Conservation (phyloP, 129 eudicot species). For the Arctium minus region DNA sequence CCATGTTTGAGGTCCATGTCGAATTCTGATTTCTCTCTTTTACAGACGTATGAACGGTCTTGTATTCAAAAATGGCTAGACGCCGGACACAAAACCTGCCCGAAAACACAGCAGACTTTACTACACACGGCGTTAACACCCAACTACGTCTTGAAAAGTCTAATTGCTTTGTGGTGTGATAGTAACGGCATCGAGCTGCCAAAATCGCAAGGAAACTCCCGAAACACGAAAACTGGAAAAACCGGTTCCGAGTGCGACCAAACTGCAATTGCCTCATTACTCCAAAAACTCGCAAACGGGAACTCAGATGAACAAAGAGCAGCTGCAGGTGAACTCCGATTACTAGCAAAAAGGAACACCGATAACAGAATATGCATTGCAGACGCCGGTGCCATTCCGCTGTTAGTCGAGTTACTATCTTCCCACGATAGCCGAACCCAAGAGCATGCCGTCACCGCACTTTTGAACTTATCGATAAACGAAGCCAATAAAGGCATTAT, state of each 20-base stretch:
- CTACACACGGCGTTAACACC: slow-evolving; percentile 71
- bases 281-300: slow-evolving; percentile 64
- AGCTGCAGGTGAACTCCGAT: slow-evolving; percentile 87
- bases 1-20: background rate
- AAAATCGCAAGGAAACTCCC: slow-evolving; percentile 4
- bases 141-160: slow-evolving; percentile 76
- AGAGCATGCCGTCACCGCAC: slow-evolving; percentile 93
- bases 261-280: slow-evolving; percentile 48
- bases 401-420: slow-evolving; percentile 65
- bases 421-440: slow-evolving; percentile 72
- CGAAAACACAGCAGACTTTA: slow-evolving; percentile 77
- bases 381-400: slow-evolving; percentile 84
- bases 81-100: slow-evolving; percentile 88
- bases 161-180: slow-evolving; percentile 86
- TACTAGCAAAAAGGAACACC: slow-evolving; percentile 82
- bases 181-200: slow-evolving; percentile 84
- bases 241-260: slow-evolving; percentile 69
- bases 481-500: slow-evolving; percentile 78
- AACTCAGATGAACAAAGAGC: slow-evolving; percentile 80
- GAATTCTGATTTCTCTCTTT: background rate
- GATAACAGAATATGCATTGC: slow-evolving; percentile 87
- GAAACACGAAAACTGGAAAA: slow-evolving; percentile 41
- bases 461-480: slow-evolving; percentile 76
- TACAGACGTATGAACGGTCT: slow-evolving; percentile 75
- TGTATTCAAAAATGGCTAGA: slow-evolving; percentile 88